These are phyloP conservation scores for Apostasia ramifera DNA, from an alignment of 106 monocot species.

Conservation along the genomic window DNA sequence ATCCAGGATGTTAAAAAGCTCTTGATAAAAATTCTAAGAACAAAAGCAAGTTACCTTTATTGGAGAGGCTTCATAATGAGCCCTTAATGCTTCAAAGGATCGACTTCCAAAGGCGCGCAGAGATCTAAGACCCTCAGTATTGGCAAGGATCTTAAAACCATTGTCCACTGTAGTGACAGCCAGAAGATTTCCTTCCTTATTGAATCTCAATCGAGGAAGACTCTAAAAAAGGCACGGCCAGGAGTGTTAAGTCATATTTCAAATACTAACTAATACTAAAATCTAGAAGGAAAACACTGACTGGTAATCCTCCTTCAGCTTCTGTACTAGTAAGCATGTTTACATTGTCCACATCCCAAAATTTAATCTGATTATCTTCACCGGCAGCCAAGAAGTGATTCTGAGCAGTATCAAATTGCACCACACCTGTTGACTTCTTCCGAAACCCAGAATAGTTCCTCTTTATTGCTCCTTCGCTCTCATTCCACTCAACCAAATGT, in stretches of 20 bases:
- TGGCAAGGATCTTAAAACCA: conserved; percentile 87
- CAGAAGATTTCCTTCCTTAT: conserved; percentile 80
- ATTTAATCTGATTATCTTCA: conserved; percentile 76
- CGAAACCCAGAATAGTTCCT: conserved; percentile 64
- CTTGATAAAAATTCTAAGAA: not conserved
- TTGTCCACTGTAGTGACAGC: conserved; percentile 64
- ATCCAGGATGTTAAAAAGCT: not conserved
- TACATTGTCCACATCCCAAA: conserved; percentile 74
- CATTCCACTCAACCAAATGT: conserved; percentile 83
- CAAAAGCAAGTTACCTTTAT: conserved; percentile 3
- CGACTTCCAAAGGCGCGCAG: conserved; percentile 46
- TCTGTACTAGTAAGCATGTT: conserved; percentile 66
- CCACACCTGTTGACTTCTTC: conserved; percentile 53
- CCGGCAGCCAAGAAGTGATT: conserved; percentile 85
- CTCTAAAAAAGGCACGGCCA: not conserved
- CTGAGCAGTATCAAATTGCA: conserved; percentile 80
- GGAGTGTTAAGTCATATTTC: not conserved
- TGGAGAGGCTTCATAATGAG: conserved; percentile 39
- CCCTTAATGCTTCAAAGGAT: conserved; percentile 47
- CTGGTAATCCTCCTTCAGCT: conserved; percentile 72
- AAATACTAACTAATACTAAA: not conserved
- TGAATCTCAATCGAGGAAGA: conserved; percentile 53
- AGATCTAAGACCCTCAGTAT: conserved; percentile 54
- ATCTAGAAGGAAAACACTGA: conserved; percentile 17
- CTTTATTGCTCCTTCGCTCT: conserved; percentile 87